Conservation (phyloP, 2,329 filamentous ascomycete species). For the Tolypocladium guangdongense region DNA sequence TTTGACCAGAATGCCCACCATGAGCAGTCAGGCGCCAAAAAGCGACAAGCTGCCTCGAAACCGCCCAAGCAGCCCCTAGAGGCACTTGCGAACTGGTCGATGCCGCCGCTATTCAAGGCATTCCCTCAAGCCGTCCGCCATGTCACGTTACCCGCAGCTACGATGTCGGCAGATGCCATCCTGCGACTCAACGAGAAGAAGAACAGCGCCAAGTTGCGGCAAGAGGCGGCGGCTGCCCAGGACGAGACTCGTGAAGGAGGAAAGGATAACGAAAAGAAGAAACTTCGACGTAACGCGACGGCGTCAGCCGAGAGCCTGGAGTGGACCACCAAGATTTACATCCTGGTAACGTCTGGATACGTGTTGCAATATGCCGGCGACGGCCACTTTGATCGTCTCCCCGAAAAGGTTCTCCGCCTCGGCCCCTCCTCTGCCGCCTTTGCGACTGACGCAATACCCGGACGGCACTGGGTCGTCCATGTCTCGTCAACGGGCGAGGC, state of each 20-base stretch:
- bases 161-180: conserved; percentile 57
- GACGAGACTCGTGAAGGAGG: not conserved
- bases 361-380: conserved; percentile 64
- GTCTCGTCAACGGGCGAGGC: conserved; percentile 56
- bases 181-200: conserved; percentile 48
- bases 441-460: conserved; percentile 69
- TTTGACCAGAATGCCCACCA: conserved; percentile 5
- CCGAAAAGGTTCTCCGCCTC: conserved; percentile 63
- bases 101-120: conserved; percentile 74
- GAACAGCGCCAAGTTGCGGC: conserved; percentile 9
- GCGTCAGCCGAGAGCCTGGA: conserved; percentile 39
- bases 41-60: conserved; percentile 6
- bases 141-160: conserved; percentile 56
- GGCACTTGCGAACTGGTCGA: conserved; percentile 42
- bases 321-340: conserved; percentile 61
- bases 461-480: conserved; percentile 70
- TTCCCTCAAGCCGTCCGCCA: conserved; percentile 77
- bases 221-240: conserved; percentile 3
- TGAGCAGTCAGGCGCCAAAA: conserved; percentile 5
- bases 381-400: conserved; percentile 58
- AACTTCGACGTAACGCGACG: conserved; percentile 31
- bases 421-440: conserved; percentile 69
- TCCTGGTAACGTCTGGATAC: conserved; percentile 60
- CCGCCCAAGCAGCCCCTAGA: conserved; percentile 14
- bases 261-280: conserved; percentile 31